Evolutionary conservation across 1,139 yeast genomes (phyloP), one percentile per base, ranked within the genome.

Genomic region (Nakaseomyces glabratus): DNA sequence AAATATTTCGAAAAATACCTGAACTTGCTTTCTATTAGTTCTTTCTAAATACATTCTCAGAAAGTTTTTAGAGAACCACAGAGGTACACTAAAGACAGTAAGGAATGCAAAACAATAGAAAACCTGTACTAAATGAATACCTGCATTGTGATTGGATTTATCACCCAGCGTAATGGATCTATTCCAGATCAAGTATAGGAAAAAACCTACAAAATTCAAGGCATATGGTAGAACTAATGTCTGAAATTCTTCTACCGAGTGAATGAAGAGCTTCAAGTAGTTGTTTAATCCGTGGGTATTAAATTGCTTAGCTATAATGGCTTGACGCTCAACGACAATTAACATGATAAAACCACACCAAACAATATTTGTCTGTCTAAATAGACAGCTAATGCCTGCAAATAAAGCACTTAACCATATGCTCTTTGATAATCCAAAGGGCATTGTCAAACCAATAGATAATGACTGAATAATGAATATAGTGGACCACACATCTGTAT

Each of bases 401-500:
- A 73, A 48, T 1, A 68, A 4, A 0, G 76, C 75, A 39, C 64
- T 58, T 2, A 58, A 31, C 52, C 60, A 51, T 17, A 58, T 45
- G 44, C 65, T 57, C 9, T 33, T 40, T 8, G 25, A 44, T 21
- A 53, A 54, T 6, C 65, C 65, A 36, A 48, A 51, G 8, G 66
- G 64, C 16, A 46, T 34, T 8, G 60, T 53, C 24, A 56, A 30
- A 39, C 57, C 73, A 24, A 62, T 54, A 17, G 60, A 66, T 52
- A 66, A 65, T 20, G 71, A 69, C 24, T 61, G 68, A 34, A 82
- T 45, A 6, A 88, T 69, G 28, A 84, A 61, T 0, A 82, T 68
- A 0, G 93, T 73, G 0, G 96, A 74, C 96, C 96, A 86, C 1
- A 86, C 78, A 56, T 90, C 98, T 0, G 99, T 90, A 59, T 90